Percentiles rank a stretch among this genome's conserved stretches.
phyloP scores from a whole-genome alignment of 768 basidiomycete genomes.

The Lactarius indigo region DNA sequence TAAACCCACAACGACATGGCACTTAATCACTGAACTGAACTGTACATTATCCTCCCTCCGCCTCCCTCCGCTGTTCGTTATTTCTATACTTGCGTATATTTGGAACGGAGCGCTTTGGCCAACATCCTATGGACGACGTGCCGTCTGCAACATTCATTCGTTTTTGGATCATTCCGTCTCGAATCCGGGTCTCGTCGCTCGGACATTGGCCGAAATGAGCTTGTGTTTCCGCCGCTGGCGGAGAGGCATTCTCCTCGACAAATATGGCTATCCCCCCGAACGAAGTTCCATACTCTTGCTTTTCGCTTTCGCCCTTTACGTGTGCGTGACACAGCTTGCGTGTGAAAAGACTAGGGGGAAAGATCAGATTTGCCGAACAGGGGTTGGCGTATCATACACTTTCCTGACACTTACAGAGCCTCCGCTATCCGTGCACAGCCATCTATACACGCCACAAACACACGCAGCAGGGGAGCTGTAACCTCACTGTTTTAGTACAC shows the following conservation, averaged over 20 bases:
- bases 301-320: background rate
- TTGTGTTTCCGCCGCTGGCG: background rate
- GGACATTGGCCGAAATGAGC: background rate
- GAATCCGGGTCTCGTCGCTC: background rate
- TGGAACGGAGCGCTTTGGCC: background rate
- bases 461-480: background rate
- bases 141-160: background rate
- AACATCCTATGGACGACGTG: background rate
- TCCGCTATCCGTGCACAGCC: background rate
- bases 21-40: background rate
- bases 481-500: background rate
- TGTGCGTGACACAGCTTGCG: background rate
- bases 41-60: background rate
- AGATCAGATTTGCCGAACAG: background rate
- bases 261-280: background rate
- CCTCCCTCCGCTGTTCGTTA: background rate
- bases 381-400: background rate
- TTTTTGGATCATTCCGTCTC: background rate
- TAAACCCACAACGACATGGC: background rate
- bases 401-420: background rate
- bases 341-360: background rate
- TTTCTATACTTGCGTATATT: background rate
- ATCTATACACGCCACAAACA: background rate
- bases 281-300: background rate
- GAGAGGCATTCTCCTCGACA: background rate